Base-by-base conservation (phyloP, 441 rosid genomes). In the Pelargonium cotyledonis region DNA sequence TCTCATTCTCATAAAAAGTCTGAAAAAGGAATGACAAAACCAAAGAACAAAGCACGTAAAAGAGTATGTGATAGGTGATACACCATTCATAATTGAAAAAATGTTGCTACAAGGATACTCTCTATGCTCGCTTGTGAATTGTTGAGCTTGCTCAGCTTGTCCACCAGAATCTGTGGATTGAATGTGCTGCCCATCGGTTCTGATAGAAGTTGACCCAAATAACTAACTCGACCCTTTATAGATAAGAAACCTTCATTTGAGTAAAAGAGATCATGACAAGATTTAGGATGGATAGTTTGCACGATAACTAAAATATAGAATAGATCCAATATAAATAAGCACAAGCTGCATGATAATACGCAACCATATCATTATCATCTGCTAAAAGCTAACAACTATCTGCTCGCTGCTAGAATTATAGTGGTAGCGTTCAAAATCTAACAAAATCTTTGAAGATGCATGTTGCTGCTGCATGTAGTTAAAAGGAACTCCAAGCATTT, bases 51-150 rank as follows among this genome's bases (percentile, higher is more conserved):
- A 44, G 23, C 38, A 65, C 65, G 55, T 18, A 43, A 40, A 44
- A 44, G 9, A 47, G 63, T 66, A 71, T 21, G 15, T 68, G 43
- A 47, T 15, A 65, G 23, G 23, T 21, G 23, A 21, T 21, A 21
- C 44, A 65, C 58, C 62, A 58, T 58, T 18, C 15, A 18, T 1
- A 65, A 51, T 58, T 64, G 18, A 51, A 51, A 76, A 9, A 35
- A 66, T 38, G 64, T 29, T 47, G 21, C 51, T 16, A 74, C 78
- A 63, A 90, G 96, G 99, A 95, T 95, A 95, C 99, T 95, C 83
- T 95, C 99, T 68, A 95, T 95, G 92, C 99, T 91, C 38, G 97
- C 87, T 81, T 95, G 99, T 14, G 99, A 75, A 69, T 63, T 84
- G 82, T 92, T 90, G 82, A 95, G 99, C 86, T 91, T 95, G 68